Evolutionary conservation across 78 protist species (phyloP).

Genomic region (Anaeramoeba ignava): DNA sequence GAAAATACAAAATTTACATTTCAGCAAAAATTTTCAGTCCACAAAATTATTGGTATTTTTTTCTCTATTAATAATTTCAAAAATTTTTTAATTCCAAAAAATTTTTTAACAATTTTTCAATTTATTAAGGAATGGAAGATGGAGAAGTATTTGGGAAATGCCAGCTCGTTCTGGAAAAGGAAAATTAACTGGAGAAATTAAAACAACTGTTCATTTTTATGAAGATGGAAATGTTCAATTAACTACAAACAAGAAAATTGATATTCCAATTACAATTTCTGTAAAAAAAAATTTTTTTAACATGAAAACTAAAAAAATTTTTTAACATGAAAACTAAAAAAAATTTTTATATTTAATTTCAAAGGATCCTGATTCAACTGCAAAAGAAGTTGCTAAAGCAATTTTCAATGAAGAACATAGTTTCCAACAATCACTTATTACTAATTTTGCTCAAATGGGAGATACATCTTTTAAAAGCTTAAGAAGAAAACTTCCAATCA

Average conservation of each 20-base stretch:
- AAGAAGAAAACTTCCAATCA: not conserved
- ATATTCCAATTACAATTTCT: not conserved
- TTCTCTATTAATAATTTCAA: not conserved
- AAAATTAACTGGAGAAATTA: not conserved
- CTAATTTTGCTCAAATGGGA: not conserved
- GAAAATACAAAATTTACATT: not conserved
- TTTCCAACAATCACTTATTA: not conserved
- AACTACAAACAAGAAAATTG: not conserved
- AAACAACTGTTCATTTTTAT: not conserved
- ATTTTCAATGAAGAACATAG: not conserved
- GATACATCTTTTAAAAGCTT: not conserved
- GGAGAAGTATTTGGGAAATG: not conserved
- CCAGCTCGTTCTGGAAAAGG: not conserved
- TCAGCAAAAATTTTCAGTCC: not conserved
- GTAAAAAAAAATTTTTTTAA: no score
- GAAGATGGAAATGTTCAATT: not conserved
- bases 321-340: no score
- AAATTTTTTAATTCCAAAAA: not conserved
- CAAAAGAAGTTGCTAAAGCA: not conserved
- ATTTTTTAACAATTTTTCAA: not conserved
- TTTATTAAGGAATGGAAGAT: not conserved
- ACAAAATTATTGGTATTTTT: not conserved
- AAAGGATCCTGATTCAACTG: not conserved
- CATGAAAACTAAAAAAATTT: no score
- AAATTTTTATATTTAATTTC: no score